Base-by-base conservation (phyloP, 345 rosid species). In the Rhodomyrtus tomentosa region DNA sequence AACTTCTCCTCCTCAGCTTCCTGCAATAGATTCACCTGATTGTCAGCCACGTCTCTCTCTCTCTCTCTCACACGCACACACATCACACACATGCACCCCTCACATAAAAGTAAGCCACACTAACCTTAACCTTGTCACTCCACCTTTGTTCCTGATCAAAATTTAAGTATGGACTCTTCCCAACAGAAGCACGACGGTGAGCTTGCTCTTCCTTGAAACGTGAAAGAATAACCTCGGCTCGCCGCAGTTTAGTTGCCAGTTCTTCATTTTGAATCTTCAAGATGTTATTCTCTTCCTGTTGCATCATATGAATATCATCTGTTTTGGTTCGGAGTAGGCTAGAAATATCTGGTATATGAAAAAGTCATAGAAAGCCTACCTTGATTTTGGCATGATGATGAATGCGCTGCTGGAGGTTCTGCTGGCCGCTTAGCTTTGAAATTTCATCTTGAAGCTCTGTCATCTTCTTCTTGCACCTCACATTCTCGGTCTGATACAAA, bases 341-440 rank as follows among this genome's bases (percentile, higher is more conserved):
- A 18, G 55, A 81, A 50, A 50, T 27, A 53, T 9, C n/a, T 7
- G 52, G 40, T 24, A 54, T 68, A 85, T 32, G 27, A 54, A 59
- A 15, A 81, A 16, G 83, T 55, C 50, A 24, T 72, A 79, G 56
- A 82, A 83, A 82, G 86, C 92, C 89, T 93, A 89, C 99, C 99
- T 97, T 97, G 89, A 93, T 93, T 91, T 95, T 94, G 85, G 94
- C 92, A 87, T 97, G 95, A 86, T 97, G 99, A 88, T 95, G 98
- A 87, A 93, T 93, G 85, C 98, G 93, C 85, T 95, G 98, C 86
- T 94, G 95, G 81, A 96, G 92, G 87, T 95, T 97, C 90, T 95
- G 99, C 85, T 95, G 98, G 80, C 95, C 96, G 56, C 98, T 91
- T 21, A 96, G 93, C 88, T 93, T 93, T 89, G 88, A 90, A 10